Percentiles rank a stretch among this genome's conserved stretches.
Conservation (phyloP, 1,139 yeast species). For the Saccharomycopsis hybrid region DNA sequence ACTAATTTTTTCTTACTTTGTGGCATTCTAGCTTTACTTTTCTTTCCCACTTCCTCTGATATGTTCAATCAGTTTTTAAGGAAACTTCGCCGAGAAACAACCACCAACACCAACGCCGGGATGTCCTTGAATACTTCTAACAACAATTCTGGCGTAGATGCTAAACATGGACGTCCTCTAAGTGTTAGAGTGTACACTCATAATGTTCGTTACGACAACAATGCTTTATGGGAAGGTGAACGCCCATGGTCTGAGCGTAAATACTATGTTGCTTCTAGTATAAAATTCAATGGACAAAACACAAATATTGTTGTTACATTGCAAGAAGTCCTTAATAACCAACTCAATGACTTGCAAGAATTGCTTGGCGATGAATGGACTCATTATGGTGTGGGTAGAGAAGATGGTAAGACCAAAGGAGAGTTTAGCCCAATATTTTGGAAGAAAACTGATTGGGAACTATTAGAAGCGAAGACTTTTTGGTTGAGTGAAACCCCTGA, state of each 20-base stretch:
- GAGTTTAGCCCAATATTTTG: slow-evolving; percentile 43
- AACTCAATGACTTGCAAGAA: slow-evolving; percentile 40
- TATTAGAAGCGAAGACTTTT: slow-evolving; percentile 33
- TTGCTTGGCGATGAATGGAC: slow-evolving; percentile 32
- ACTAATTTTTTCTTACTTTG: too few relatives aligned
- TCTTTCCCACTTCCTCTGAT: too few relatives aligned
- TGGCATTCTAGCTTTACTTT: too few relatives aligned
- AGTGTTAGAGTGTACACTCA: slow-evolving; percentile 43
- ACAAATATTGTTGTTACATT: slow-evolving; percentile 38
- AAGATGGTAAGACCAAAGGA: slow-evolving; percentile 39
- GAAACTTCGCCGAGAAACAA: too few relatives aligned
- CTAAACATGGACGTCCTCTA: slow-evolving; percentile 16
- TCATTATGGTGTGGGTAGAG: slow-evolving; percentile 42
- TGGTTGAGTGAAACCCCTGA: slow-evolving; percentile 46
- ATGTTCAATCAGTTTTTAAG: too few relatives aligned
- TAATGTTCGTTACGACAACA: slow-evolving; percentile 45
- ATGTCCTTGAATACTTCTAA: not conserved
- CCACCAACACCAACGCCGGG: too few relatives aligned
- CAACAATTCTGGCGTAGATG: not conserved
- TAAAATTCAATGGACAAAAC: slow-evolving; percentile 28
- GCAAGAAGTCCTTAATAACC: slow-evolving; percentile 51
- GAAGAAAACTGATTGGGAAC: slow-evolving; percentile 33
- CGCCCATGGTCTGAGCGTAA: slow-evolving; percentile 40
- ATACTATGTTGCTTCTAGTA: slow-evolving; percentile 35
- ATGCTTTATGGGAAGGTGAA: slow-evolving; percentile 33